Evolutionary conservation across 2,329 filamentous ascomycete genomes (phyloP), one percentile per base, ranked within the genome.

Genomic region (Fusarium vanettenii): DNA sequence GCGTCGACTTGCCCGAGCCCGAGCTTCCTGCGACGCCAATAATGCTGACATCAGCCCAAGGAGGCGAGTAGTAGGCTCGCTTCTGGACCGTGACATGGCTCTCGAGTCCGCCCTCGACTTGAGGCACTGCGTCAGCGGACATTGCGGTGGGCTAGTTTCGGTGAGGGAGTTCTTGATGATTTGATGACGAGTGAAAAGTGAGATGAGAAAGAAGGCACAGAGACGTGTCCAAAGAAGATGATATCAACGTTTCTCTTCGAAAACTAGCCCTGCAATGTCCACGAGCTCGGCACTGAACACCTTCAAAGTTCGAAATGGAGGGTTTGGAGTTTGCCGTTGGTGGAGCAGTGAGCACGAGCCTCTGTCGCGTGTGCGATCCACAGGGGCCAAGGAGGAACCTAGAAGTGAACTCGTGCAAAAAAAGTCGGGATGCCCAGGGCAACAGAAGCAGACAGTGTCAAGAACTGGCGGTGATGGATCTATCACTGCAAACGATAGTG

Each of bases 11-110:
- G 67, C 96, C 84, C 29, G 96, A 98, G 48, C 97, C 97, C 31
- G 96, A 98, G 84, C 94, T 97, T 41, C 97, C 97, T 75, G 97
- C 96, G 78, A 99, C 93, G 60, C 95, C 97, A 82, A 99, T 98
- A 79, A 99, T 98, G 85, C 94, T 96, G 78, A 98, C 92, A 84
- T 98, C 94, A 61, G 94, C 94, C 97, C 97, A 99, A 82, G 97
- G 97, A 71, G 97, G 97, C 73, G 92, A 93, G 85, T 98, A 99
- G 78, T 95, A 93, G 74, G 91, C 92, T 80, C 88, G 84, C 76
- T 87, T 89, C 74, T 88, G 86, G 56, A 91, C 85, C 18, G 87
- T 87, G 74, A 85, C 82, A 82, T 86, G 85, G 66, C 82, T 84
- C 72, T 85, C 83, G 39, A 82, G 74, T 55, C 77, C 76, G 66